phyloP scores from a whole-genome alignment of 2,329 filamentous ascomycete genomes.

The Colletotrichum spaethianum region DNA sequence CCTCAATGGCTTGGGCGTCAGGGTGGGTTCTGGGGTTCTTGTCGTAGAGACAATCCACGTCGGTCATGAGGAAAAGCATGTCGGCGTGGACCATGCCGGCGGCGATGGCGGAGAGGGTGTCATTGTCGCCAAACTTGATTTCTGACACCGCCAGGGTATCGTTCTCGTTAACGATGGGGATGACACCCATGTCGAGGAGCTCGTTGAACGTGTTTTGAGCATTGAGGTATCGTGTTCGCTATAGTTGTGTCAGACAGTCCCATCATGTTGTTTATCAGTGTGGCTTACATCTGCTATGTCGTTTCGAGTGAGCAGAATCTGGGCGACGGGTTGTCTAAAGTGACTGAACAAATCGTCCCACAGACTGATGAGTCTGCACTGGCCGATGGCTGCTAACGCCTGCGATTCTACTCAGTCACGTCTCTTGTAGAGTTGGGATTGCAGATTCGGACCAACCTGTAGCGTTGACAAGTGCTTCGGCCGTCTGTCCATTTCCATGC shows the following conservation, averaged over 20 bases:
- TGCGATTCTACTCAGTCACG: slow-evolving; percentile 49
- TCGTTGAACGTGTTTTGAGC: slow-evolving; percentile 95
- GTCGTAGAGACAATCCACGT: slow-evolving; percentile 97
- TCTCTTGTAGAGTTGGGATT: not conserved
- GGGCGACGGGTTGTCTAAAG: slow-evolving; percentile 90
- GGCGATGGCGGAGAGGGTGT: slow-evolving; percentile 96
- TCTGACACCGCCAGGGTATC: slow-evolving; percentile 96
- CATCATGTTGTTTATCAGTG: not conserved
- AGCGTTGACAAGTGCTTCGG: slow-evolving; percentile 92
- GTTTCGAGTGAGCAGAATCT: slow-evolving; percentile 93
- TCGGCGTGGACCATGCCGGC: slow-evolving; percentile 98
- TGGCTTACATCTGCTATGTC: slow-evolving; percentile 90
- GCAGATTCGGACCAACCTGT: slow-evolving; percentile 68
- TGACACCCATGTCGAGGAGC: slow-evolving; percentile 93
- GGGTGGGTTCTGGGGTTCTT: slow-evolving; percentile 91
- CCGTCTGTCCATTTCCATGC: slow-evolving; percentile 89
- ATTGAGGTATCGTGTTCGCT: slow-evolving; percentile 94
- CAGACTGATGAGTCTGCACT: slow-evolving; percentile 93
- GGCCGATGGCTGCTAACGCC: slow-evolving; percentile 94
- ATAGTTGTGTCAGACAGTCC: slow-evolving; percentile 38
- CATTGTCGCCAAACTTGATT: slow-evolving; percentile 99
- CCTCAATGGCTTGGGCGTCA: slow-evolving; percentile 90
- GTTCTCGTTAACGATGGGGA: slow-evolving; percentile 99
- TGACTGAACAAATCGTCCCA: slow-evolving; percentile 96
- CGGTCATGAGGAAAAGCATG: slow-evolving; percentile 97